A percentile compares a stretch with the other conserved stretches of the same genome.
These are phyloP conservation scores for Sporothrix phasma DNA, from an alignment of 2,329 filamentous ascomycete species.

Conservation along the genomic window DNA sequence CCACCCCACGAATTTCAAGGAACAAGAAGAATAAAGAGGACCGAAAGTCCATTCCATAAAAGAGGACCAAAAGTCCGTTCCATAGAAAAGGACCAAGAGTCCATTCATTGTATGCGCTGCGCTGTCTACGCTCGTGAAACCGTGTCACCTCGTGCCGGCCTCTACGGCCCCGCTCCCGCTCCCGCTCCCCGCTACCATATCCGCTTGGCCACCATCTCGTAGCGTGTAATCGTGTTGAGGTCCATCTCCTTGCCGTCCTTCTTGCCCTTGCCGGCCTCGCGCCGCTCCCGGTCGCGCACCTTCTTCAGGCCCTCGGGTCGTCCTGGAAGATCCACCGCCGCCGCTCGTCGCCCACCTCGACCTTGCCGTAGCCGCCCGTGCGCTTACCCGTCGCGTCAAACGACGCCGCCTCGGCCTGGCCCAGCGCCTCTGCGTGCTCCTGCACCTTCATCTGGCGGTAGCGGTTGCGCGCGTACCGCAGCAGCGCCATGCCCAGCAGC, in stretches of 20 bases:
- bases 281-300: slow-evolving; percentile 52
- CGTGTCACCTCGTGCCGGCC: too few relatives aligned
- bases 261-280: slow-evolving; percentile 47
- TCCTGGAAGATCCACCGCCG: slow-evolving; percentile 79
- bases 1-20: slow-evolving; percentile 25
- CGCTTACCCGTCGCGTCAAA: slow-evolving; percentile 64
- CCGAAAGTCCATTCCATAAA: too few relatives aligned
- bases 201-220: slow-evolving; percentile 92
- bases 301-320: slow-evolving; percentile 60
- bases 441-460: slow-evolving; percentile 72
- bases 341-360: slow-evolving; percentile 84
- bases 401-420: slow-evolving; percentile 40
- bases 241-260: slow-evolving; percentile 40
- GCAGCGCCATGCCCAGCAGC: slow-evolving; percentile 74
- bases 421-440: slow-evolving; percentile 43
- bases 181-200: slow-evolving; percentile 65
- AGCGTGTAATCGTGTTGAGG: slow-evolving; percentile 62
- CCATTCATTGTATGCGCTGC: too few relatives aligned
- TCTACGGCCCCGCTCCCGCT: neutral
- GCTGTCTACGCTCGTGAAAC: too few relatives aligned
- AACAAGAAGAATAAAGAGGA: neutral
- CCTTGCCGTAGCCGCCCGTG: slow-evolving; percentile 70
- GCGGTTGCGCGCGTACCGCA: slow-evolving; percentile 67
- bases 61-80: too few relatives aligned
- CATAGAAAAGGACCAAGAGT: too few relatives aligned